Evolutionary conservation across 176 grass and related monocot species (phyloP).

Genomic region (Carex myosuroides): DNA sequence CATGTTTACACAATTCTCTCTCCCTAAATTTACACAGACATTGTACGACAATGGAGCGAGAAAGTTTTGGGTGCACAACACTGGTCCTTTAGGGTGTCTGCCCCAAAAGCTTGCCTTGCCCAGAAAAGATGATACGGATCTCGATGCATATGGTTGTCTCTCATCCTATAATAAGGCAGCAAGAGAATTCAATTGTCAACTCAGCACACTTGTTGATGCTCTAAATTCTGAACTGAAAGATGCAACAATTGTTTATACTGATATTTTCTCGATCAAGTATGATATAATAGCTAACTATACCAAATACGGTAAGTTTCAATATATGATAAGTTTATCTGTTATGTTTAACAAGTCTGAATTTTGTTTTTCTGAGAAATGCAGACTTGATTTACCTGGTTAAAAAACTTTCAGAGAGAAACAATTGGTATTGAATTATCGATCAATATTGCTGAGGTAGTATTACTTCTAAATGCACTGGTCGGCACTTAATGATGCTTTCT

Average conservation of each 20-base stretch:
- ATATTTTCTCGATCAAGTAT: conserved; percentile 83
- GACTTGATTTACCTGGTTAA: neutral
- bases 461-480: too few relatives aligned
- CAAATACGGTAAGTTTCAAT: conserved; percentile 39
- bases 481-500: too few relatives aligned
- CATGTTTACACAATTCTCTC: neutral
- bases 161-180: conserved; percentile 39
- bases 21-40: conserved; percentile 36
- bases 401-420: too few relatives aligned
- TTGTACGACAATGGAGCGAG: conserved; percentile 55
- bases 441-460: too few relatives aligned
- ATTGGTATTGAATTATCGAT: too few relatives aligned
- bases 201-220: conserved; percentile 43
- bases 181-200: conserved; percentile 57
- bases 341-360: neutral
- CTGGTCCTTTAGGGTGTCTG: conserved; percentile 64
- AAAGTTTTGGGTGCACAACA: conserved; percentile 75
- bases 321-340: neutral
- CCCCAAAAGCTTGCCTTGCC: conserved; percentile 61
- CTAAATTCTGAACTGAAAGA: conserved; percentile 38
- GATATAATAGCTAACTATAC: conserved; percentile 67
- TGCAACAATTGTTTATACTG: conserved; percentile 47
- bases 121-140: conserved; percentile 30
- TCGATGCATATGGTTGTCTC: conserved; percentile 56
- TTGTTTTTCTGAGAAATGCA: neutral